Percentiles rank a stretch among this genome's conserved stretches.
Evolutionary conservation across 345 rosid genomes (phyloP).

Genomic region (Leavenworthia alabamica): DNA sequence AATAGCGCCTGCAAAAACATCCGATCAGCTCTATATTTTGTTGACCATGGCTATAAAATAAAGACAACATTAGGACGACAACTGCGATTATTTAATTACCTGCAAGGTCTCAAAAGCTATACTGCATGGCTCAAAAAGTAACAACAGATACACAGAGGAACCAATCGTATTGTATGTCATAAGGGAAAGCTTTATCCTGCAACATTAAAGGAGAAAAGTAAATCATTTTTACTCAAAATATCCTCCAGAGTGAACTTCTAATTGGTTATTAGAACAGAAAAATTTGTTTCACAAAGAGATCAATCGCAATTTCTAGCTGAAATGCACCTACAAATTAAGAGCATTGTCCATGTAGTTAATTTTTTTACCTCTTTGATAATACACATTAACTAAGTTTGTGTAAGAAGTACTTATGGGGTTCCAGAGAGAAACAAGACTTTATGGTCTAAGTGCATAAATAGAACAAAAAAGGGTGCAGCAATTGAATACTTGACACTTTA

Average conservation of each 20-base stretch:
- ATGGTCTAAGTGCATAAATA: conserved; percentile 1
- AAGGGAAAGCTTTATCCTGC: conserved; percentile 12
- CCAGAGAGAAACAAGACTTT: background rate
- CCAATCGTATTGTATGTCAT: background rate
- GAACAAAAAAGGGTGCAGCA: background rate
- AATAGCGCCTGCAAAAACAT: conserved; percentile 47
- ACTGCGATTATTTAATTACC: conserved; percentile 2
- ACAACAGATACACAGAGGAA: background rate
- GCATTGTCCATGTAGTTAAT: background rate
- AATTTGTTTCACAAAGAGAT: background rate
- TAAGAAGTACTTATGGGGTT: background rate
- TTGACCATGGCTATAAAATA: background rate
- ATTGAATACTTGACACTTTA: background rate
- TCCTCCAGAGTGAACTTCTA: too few relatives aligned
- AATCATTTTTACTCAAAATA: too few relatives aligned
- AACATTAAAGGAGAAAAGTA: background rate
- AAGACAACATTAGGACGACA: background rate
- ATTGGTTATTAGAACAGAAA: background rate
- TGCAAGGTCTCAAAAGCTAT: conserved; percentile 22
- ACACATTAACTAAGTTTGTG: background rate
- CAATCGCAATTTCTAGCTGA: background rate
- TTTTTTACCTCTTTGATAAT: background rate
- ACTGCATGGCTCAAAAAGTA: conserved; percentile 15
- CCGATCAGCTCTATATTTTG: background rate
- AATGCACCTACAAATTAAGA: background rate